phyloP scores from a whole-genome alignment of 2,329 filamentous ascomycete species.

The Botrytis aclada region DNA sequence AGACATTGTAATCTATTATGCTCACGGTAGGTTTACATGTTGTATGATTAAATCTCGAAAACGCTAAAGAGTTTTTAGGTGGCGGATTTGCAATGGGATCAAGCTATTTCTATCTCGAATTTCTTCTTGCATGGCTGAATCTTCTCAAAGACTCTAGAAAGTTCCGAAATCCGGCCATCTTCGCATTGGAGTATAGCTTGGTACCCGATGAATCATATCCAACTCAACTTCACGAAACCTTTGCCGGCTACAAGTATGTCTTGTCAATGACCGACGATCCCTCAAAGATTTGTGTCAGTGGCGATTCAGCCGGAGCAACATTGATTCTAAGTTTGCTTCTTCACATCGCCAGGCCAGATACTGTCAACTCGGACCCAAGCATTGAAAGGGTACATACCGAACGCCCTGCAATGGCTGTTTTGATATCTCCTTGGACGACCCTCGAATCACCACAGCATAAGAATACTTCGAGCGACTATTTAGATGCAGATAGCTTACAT shows the following conservation, averaged over 20 bases:
- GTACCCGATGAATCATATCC: slow-evolving; percentile 68
- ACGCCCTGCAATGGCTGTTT: slow-evolving; percentile 58
- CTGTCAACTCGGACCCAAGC: neutral
- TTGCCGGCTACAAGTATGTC: slow-evolving; percentile 69
- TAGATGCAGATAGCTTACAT: slow-evolving; percentile 64
- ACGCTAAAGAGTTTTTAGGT: slow-evolving; percentile 43
- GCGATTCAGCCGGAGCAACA: slow-evolving; percentile 77
- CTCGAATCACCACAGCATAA: slow-evolving; percentile 65
- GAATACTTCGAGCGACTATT: slow-evolving; percentile 71
- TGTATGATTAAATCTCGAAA: neutral
- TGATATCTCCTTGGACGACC: slow-evolving; percentile 80
- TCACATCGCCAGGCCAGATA: slow-evolving; percentile 48
- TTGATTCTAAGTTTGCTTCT: slow-evolving; percentile 71
- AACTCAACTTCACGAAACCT: slow-evolving; percentile 66
- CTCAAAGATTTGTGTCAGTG: slow-evolving; percentile 65
- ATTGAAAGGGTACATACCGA: slow-evolving; percentile 19
- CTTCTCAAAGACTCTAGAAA: slow-evolving; percentile 61
- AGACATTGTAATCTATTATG: slow-evolving; percentile 79
- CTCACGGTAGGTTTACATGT: slow-evolving; percentile 57
- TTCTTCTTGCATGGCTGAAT: slow-evolving; percentile 68
- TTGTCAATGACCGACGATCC: slow-evolving; percentile 54
- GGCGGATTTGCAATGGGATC: slow-evolving; percentile 85
- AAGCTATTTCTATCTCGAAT: slow-evolving; percentile 80
- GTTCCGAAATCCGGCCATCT: slow-evolving; percentile 73
- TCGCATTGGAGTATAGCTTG: slow-evolving; percentile 76